A percentile compares a stretch with the other conserved stretches of the same genome.
phyloP scores from a whole-genome alignment of 2,329 filamentous ascomycete species.

The Scedosporium apiospermum region DNA sequence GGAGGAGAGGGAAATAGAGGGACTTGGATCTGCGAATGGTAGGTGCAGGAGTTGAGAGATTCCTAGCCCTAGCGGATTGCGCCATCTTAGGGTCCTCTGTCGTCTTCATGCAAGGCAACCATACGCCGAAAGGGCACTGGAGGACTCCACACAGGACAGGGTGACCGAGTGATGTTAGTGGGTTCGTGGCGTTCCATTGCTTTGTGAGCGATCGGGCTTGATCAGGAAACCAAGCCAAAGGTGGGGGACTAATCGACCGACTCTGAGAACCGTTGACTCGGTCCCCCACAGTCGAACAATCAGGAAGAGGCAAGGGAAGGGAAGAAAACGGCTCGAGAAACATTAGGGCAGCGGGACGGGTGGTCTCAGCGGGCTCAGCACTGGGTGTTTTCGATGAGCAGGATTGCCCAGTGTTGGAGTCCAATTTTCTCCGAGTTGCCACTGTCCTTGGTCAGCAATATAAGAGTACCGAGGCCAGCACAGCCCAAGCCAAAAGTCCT shows the following conservation, averaged over 20 bases:
- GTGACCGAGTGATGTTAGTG: not conserved
- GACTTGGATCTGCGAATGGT: not conserved
- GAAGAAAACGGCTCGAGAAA: not conserved
- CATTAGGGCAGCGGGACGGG: constrained; percentile 8
- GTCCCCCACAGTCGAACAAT: not conserved
- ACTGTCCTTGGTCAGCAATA: no score
- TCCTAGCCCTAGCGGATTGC: not conserved
- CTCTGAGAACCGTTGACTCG: not conserved
- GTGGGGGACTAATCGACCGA: not conserved
- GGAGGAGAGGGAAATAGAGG: not conserved
- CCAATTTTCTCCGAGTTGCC: no score
- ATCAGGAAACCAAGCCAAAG: not conserved
- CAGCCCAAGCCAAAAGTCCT: no score
- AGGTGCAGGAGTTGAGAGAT: not conserved
- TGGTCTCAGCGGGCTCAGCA: not conserved
- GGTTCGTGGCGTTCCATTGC: not conserved
- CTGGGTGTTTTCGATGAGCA: no score
- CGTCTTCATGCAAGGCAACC: not conserved
- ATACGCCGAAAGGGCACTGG: not conserved
- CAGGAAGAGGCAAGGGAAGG: not conserved
- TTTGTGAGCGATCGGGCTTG: not conserved
- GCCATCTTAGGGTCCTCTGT: not conserved
- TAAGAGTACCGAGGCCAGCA: no score
- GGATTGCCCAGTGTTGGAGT: no score
- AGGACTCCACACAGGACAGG: not conserved